Evolutionary conservation across 2,329 filamentous ascomycete genomes (phyloP).

Genomic region (Rhynchosporium agropyri): DNA sequence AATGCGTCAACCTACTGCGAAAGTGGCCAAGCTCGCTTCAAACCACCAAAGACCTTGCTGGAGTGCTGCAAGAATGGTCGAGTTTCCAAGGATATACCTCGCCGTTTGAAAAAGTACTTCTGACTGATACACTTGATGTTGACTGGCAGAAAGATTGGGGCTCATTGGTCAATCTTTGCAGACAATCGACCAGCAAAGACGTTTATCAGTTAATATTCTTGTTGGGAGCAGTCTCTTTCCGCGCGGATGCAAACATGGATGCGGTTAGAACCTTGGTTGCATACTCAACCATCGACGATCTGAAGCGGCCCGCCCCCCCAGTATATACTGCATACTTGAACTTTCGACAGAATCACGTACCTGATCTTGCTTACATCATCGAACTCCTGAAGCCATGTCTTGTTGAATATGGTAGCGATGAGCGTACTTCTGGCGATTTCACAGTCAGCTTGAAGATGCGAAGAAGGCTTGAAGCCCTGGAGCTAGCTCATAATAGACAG

Average conservation of each 20-base stretch:
- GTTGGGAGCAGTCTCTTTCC: conserved; percentile 50
- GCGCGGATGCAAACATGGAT: conserved; percentile 44
- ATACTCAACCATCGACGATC: conserved; percentile 46
- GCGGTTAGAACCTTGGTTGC: conserved; percentile 49
- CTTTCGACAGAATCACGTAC: conserved; percentile 44
- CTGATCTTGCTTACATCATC: conserved; percentile 41
- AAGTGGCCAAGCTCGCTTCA: conserved; percentile 34
- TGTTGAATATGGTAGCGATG: conserved; percentile 39
- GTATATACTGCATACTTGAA: conserved; percentile 42
- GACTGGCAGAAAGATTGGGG: conserved; percentile 49
- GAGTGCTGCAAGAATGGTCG: conserved; percentile 41
- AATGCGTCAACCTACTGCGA: conserved; percentile 36
- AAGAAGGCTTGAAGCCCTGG: conserved; percentile 33
- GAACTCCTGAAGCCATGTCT: conserved; percentile 43
- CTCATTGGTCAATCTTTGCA: conserved; percentile 46
- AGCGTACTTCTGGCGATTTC: conserved; percentile 18
- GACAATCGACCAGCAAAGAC: conserved; percentile 34
- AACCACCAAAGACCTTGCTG: conserved; percentile 36
- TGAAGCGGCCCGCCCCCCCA: conserved; percentile 47
- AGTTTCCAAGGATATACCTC: conserved; percentile 46
- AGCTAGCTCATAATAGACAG: conserved; percentile 40
- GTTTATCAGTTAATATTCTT: conserved; percentile 50
- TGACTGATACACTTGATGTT: conserved; percentile 47
- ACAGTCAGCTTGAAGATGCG: conserved; percentile 23
- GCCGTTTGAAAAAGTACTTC: conserved; percentile 38